Conservation (phyloP, 345 rosid genomes). For the Reutealis trisperma region DNA sequence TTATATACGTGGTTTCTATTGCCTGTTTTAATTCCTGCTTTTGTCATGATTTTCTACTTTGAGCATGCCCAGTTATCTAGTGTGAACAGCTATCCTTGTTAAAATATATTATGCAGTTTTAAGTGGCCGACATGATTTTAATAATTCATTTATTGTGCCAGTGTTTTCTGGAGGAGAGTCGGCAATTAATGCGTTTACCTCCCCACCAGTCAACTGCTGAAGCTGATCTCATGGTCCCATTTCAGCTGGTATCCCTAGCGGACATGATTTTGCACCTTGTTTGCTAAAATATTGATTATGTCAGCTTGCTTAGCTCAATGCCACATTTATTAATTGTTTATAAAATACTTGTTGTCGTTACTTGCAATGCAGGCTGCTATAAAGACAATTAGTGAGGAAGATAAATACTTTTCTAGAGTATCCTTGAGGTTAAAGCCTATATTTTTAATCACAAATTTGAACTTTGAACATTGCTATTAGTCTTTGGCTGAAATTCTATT, state of each 20-base stretch:
- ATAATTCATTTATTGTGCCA: slow-evolving; percentile 28
- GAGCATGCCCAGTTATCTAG: neutral
- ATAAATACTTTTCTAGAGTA: slow-evolving; percentile 80
- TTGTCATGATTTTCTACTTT: neutral
- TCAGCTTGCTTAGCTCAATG: slow-evolving; percentile 1
- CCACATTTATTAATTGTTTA: slow-evolving; percentile 3
- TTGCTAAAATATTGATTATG: neutral
- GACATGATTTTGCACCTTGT: neutral
- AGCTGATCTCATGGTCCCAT: slow-evolving; percentile 97
- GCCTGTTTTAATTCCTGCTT: neutral
- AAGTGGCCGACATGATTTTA: slow-evolving; percentile 1
- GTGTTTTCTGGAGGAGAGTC: slow-evolving; percentile 98
- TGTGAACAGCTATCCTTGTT: neutral
- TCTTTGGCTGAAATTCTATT: neutral
- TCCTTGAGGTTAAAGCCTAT: slow-evolving; percentile 65
- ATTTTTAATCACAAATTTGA: neutral
- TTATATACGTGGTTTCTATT: neutral
- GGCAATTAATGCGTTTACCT: slow-evolving; percentile 90
- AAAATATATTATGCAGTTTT: neutral
- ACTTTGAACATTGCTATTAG: neutral
- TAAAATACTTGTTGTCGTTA: slow-evolving; percentile 6
- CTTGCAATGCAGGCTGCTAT: slow-evolving; percentile 73
- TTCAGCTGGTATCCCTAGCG: slow-evolving; percentile 65
- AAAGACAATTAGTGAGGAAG: slow-evolving; percentile 91
- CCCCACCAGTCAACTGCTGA: slow-evolving; percentile 97